Conservation (phyloP, 768 basidiomycete species). For the Mycena haematopus region DNA sequence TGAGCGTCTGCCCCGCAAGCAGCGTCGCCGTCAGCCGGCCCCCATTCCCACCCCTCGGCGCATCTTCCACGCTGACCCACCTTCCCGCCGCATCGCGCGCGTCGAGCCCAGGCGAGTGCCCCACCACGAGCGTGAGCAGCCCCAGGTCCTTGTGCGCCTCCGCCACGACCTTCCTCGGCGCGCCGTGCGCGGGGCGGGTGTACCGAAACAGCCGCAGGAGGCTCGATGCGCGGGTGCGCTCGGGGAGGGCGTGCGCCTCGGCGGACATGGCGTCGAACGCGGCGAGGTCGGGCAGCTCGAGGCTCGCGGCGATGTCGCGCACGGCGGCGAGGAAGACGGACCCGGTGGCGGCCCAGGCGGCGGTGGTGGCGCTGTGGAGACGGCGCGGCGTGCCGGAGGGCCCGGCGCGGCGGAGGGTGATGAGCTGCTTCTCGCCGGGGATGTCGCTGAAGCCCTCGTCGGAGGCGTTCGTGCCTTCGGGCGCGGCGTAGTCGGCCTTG, state of each 20-base stretch:
- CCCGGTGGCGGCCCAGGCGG: conserved; percentile 25
- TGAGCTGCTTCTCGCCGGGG: conserved; percentile 28
- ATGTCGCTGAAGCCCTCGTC: conserved; percentile 30
- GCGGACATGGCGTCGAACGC: conserved; percentile 19
- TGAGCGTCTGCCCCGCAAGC: conserved; percentile 24
- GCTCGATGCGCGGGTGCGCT: conserved; percentile 17
- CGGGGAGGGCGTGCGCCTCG: conserved; percentile 13
- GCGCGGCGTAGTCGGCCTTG: conserved; percentile 20
- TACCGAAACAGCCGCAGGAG: conserved; percentile 27
- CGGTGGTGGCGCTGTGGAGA: neutral
- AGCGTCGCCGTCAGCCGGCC: conserved; percentile 24
- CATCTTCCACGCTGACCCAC: conserved; percentile 31
- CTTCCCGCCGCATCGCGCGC: conserved; percentile 18
- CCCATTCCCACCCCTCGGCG: neutral
- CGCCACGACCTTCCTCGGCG: conserved; percentile 23
- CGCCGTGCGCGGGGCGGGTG: conserved; percentile 9
- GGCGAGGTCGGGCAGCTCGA: conserved; percentile 13
- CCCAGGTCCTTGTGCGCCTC: conserved; percentile 30
- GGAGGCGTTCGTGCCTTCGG: conserved; percentile 19
- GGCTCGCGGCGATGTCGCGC: conserved; percentile 23
- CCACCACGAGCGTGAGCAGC: conserved; percentile 27
- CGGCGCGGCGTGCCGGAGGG: conserved; percentile 1
- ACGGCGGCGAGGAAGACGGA: conserved; percentile 16
- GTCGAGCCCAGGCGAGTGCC: conserved; percentile 26
- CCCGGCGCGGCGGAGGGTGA: conserved; percentile 20